These are phyloP conservation scores for Diaporthe eres DNA, from an alignment of 2,329 filamentous ascomycete genomes.

Conservation along the genomic window DNA sequence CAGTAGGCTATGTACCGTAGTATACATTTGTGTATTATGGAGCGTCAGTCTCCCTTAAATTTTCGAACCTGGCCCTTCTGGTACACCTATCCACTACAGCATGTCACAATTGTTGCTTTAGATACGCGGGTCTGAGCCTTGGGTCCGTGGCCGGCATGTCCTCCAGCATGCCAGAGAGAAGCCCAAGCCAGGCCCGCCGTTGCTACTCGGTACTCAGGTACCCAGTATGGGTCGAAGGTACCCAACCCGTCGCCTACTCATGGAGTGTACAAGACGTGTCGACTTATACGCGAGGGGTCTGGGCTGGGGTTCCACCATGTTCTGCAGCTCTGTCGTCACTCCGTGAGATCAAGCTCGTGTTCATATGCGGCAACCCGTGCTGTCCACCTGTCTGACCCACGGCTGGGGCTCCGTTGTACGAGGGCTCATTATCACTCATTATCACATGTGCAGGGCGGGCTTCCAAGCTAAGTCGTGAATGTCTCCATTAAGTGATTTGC, in stretches of 20 bases:
- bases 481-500: constrained; percentile 59
- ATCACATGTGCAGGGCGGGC: constrained; percentile 22
- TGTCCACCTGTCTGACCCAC: background rate
- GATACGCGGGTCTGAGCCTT: background rate
- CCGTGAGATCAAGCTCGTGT: constrained; percentile 9
- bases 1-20: background rate
- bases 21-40: background rate
- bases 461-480: constrained; percentile 39
- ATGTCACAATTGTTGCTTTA: background rate
- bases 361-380: background rate
- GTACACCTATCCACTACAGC: background rate
- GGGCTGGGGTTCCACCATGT: constrained; percentile 17
- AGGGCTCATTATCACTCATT: background rate
- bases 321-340: constrained; percentile 27
- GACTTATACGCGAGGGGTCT: constrained; percentile 24
- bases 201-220: background rate
- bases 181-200: background rate
- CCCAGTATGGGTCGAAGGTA: background rate
- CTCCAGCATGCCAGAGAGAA: background rate
- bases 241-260: background rate
- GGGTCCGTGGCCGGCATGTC: background rate
- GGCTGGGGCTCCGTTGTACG: background rate
- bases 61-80: background rate
- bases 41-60: background rate
- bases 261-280: background rate